Evolutionary conservation across 495 filamentous ascomycete genomes (phyloP).

Genomic region (Neurospora intermedia): DNA sequence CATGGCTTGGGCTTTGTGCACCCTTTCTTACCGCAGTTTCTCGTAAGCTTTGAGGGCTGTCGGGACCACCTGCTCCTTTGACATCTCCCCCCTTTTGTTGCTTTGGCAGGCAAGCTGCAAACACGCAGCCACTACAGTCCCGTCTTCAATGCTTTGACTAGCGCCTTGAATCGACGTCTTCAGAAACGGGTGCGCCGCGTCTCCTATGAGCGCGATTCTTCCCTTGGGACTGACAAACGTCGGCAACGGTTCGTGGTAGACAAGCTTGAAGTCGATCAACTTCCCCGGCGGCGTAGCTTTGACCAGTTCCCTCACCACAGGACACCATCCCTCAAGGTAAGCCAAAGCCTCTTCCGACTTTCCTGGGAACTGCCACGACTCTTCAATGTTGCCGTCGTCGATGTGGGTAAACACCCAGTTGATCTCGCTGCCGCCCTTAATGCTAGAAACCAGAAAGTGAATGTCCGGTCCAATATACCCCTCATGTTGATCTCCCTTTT

Average conservation of each 20-base stretch:
- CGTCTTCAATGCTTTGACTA: conserved; percentile 63
- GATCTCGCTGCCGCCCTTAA: conserved; percentile 53
- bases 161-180: conserved; percentile 64
- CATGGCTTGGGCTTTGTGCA: conserved; percentile 46
- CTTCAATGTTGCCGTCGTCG: conserved; percentile 36
- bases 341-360: conserved; percentile 48
- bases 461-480: conserved; percentile 52
- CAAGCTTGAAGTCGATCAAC: conserved; percentile 61
- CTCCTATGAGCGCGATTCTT: conserved; percentile 54
- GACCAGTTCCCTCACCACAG: conserved; percentile 46
- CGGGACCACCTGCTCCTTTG: conserved; percentile 14
- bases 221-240: conserved; percentile 51
- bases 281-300: conserved; percentile 46
- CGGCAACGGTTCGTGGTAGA: conserved; percentile 58
- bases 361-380: conserved; percentile 54
- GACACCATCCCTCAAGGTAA: conserved; percentile 55
- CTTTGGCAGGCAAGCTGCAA: conserved; percentile 34
- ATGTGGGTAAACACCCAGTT: conserved; percentile 63
- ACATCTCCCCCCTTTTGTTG: not conserved
- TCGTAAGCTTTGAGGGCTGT: conserved; percentile 37
- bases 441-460: conserved; percentile 51
- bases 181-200: conserved; percentile 64
- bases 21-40: conserved; percentile 41
- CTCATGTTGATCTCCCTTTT: conserved; percentile 53
- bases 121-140: conserved; percentile 52